Evolutionary conservation across 768 basidiomycete genomes (phyloP), one percentile per base, ranked within the genome.

Genomic region (Termitomyces heimii): DNA sequence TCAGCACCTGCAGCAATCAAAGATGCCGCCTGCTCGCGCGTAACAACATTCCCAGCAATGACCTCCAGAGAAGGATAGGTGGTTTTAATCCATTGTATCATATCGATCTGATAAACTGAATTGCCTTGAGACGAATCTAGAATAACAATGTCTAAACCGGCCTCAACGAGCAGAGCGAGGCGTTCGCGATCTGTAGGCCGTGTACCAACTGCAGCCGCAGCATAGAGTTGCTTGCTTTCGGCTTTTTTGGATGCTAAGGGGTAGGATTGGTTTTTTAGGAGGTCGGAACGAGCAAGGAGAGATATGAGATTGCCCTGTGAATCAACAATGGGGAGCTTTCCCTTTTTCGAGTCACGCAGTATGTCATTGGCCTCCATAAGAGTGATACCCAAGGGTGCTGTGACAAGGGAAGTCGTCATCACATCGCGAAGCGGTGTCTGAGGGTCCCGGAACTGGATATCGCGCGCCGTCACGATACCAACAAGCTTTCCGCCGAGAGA

Each of bases 111-210:
- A 78, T 79, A 99, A 46, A 87, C 69, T 5, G 94, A 97, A 76
- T 98, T 97, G 55, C 97, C 97, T 71, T 99, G 97, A 0, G 92
- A 94, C 4, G 96, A 98, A 67, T 99, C 97, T 60, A 99, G 79
- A 24, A 97, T 78, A 62, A 94, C 89, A 58, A 99, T 92, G 68
- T 99, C 97, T 28, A 99, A 81, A 3, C 97, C 97, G 3, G 97
- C 95, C 35, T 96, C 91, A 35, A 88, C 92, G 55, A 99, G 89
- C 14, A 94, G 78, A 13, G 73, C 74, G 35, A 99, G 86, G 40
- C 96, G 86, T 1, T 92, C 92, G 39, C 83, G 80, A 74, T 99
- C 97, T 1, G 83, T 83, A 0, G 86, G 89, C 22, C 96, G 90
- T 0, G 96, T 99, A 53, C 97, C 96, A 59, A 98, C 82, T 7